Base-by-base conservation (phyloP, 495 filamentous ascomycete species). In the Penicillium turbatum region DNA sequence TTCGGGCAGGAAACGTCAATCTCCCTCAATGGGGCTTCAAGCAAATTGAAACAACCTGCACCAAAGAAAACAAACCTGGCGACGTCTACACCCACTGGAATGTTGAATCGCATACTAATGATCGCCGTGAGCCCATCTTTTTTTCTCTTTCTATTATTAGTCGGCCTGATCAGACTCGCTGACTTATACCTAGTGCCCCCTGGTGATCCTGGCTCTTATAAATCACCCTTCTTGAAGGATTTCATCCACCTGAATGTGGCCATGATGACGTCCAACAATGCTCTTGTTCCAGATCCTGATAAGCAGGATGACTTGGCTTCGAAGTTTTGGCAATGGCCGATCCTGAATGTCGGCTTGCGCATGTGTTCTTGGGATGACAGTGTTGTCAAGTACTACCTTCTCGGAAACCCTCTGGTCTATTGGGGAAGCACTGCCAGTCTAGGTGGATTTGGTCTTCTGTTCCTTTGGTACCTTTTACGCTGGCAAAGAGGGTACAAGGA, bases 251-350 rank as follows among this genome's bases (percentile, higher is more conserved):
- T 98, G 42, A 98, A 98, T 70, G 93, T 98, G 53, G 93, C 95
- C 48, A 98, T 98, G 93, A 97, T 97, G 95, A 98, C 93, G 15
- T 97, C 95, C 12, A 98, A 98, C 76, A 98, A 98, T 67, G 93
- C 93, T 35, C 82, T 98, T 17, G 92, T 98, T 38, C 93, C 93
- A 10, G 95, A 98, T 64, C 95, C 93, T 4, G 93, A 98, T 70
- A 98, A 98, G 79, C 93, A 97, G 72, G 93, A 98, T 66, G 93
- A 98, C 66, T 79, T 98, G 27, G 95, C 93, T 38, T 97, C 93
- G 16, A 81, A 91, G 52, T 96, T 92, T 76, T 98, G 93, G 93
- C 92, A 98, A 71, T 98, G 93, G 93, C 93, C 93, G 24, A 84
- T 98, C 57, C 80, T 98, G 27, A 78, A 97, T 66, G 93, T 98